Conservation (phyloP, 345 rosid genomes). For the Lenwebbia sp. region DNA sequence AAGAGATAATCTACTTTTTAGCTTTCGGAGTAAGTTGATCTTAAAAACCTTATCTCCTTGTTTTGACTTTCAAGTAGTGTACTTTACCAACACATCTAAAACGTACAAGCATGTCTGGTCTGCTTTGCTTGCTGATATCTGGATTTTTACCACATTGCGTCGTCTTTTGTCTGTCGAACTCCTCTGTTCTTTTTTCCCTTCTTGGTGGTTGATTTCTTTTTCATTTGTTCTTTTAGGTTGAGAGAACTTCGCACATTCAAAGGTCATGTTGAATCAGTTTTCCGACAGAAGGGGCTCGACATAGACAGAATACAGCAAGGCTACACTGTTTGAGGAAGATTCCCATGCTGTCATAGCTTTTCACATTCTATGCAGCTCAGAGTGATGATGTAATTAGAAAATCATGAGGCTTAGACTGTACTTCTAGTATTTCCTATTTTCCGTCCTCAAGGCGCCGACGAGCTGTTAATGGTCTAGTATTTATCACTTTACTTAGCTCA, state of each 20-base stretch:
- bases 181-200: background rate
- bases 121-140: background rate
- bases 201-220: background rate
- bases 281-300: constrained; percentile 85
- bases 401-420: background rate
- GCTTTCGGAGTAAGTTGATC: background rate
- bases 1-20: background rate
- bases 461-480: background rate
- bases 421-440: background rate
- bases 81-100: background rate
- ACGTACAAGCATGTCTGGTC: background rate
- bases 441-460: background rate
- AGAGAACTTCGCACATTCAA: constrained; percentile 92
- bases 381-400: background rate
- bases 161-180: background rate
- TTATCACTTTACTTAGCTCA: background rate
- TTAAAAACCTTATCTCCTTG: background rate
- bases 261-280: constrained; percentile 95
- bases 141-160: background rate
- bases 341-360: background rate
- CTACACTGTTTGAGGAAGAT: constrained; percentile 59
- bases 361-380: background rate
- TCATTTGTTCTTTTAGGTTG: constrained; percentile 32
- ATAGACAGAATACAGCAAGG: constrained; percentile 92
- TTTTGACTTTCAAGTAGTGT: background rate